Conservation (phyloP, 1,139 yeast species). For the Keqinozyma sinolaborantium region DNA sequence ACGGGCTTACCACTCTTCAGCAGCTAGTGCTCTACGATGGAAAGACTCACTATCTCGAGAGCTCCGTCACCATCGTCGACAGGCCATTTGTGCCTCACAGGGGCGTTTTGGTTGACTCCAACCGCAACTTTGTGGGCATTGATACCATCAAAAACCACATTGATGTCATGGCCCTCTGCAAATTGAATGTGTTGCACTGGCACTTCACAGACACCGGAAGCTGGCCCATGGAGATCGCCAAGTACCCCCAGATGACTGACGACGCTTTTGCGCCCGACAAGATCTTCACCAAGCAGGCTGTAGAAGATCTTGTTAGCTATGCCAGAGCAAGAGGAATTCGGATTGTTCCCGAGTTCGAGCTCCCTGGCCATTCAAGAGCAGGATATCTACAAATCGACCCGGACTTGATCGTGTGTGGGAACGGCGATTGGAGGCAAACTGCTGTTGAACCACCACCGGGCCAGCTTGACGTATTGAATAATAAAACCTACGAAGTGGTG, state of each 20-base stretch:
- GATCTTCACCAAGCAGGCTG: slow-evolving; percentile 28
- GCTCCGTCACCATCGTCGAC: slow-evolving; percentile 32
- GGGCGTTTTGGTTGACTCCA: slow-evolving; percentile 44
- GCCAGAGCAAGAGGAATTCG: slow-evolving; percentile 40
- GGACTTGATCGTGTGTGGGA: slow-evolving; percentile 30
- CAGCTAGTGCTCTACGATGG: slow-evolving; percentile 33
- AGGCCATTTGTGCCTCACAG: slow-evolving; percentile 41
- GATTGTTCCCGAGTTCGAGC: slow-evolving; percentile 45
- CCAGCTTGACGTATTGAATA: slow-evolving; percentile 37
- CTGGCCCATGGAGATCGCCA: slow-evolving; percentile 39
- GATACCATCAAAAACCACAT: slow-evolving; percentile 32
- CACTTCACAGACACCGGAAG: slow-evolving; percentile 44
- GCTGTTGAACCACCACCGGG: slow-evolving; percentile 49
- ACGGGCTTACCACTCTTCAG: slow-evolving; percentile 42
- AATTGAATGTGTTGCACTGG: slow-evolving; percentile 46
- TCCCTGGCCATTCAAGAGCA: slow-evolving; percentile 47
- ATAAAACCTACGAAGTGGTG: slow-evolving; percentile 33
- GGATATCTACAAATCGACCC: slow-evolving; percentile 41
- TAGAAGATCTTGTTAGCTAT: slow-evolving; percentile 28
- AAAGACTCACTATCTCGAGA: slow-evolving; percentile 24
- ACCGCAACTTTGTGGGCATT: slow-evolving; percentile 35
- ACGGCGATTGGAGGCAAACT: slow-evolving; percentile 29
- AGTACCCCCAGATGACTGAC: slow-evolving; percentile 38
- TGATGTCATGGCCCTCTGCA: slow-evolving; percentile 40
- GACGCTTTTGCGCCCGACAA: slow-evolving; percentile 42